phyloP scores from a whole-genome alignment of 2,329 filamentous ascomycete species.

The Reticulascus tulasneorum region DNA sequence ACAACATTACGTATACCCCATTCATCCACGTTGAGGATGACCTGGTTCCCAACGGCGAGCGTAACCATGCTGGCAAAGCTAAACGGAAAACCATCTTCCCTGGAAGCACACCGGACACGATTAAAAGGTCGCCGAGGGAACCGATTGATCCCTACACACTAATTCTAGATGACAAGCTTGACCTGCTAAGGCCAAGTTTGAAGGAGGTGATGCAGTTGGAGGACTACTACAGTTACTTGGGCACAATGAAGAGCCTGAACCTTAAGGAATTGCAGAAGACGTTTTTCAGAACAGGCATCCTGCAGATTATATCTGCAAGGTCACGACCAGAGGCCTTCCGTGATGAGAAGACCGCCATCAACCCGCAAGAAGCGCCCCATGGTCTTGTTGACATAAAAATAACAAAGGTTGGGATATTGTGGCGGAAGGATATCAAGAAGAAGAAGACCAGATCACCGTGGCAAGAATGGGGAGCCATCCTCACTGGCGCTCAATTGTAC shows the following conservation, averaged over 20 bases:
- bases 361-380: constrained; percentile 80
- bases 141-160: constrained; percentile 93
- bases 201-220: constrained; percentile 92
- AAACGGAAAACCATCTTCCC: constrained; percentile 69
- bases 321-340: constrained; percentile 95
- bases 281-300: constrained; percentile 84
- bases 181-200: constrained; percentile 75
- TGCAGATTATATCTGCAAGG: constrained; percentile 92
- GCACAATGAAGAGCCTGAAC: constrained; percentile 71
- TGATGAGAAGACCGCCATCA: constrained; percentile 77
- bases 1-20: constrained; percentile 96
- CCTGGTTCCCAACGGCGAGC: constrained; percentile 71
- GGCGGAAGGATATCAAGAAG: constrained; percentile 92
- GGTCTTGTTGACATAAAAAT: constrained; percentile 97
- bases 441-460: constrained; percentile 92
- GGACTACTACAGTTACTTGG: constrained; percentile 85
- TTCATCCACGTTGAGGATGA: constrained; percentile 98
- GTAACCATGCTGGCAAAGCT: constrained; percentile 65
- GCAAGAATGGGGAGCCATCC: constrained; percentile 97
- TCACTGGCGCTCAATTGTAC: constrained; percentile 95
- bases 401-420: constrained; percentile 90
- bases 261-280: constrained; percentile 78
- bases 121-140: constrained; percentile 67
- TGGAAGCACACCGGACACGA: constrained; percentile 54
- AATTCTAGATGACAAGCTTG: constrained; percentile 85